Evolutionary conservation across 1,139 yeast genomes (phyloP).

Genomic region (Blastobotrys apis): DNA sequence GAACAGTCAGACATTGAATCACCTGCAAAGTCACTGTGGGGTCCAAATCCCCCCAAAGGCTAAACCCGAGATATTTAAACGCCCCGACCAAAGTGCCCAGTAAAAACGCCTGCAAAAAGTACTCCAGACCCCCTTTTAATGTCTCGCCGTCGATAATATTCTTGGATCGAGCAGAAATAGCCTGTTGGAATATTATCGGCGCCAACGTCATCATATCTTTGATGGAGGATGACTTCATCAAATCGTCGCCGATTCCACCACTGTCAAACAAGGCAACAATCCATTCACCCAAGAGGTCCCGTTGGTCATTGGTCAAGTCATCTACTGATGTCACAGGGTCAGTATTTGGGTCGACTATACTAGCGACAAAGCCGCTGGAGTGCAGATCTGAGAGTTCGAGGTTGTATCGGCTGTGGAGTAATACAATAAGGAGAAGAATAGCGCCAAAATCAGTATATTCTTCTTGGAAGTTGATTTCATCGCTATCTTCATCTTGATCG

Average conservation of each 20-base stretch:
- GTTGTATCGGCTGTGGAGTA: conserved; percentile 45
- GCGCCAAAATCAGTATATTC: conserved; percentile 65
- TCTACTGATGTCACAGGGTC: conserved; percentile 18
- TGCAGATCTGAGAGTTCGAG: conserved; percentile 34
- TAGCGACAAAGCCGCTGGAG: conserved; percentile 11
- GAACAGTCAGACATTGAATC: conserved; percentile 34
- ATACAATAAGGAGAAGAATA: conserved; percentile 47
- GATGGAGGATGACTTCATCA: conserved; percentile 61
- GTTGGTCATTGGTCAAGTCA: conserved; percentile 30
- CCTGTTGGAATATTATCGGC: conserved; percentile 72
- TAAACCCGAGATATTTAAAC: conserved; percentile 38
- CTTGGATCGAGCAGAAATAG: conserved; percentile 55
- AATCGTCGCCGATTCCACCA: conserved; percentile 82
- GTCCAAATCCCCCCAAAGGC: conserved; percentile 37
- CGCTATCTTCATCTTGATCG: conserved; percentile 29
- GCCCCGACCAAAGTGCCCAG: conserved; percentile 45
- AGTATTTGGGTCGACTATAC: conserved; percentile 6
- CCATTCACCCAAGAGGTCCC: conserved; percentile 67
- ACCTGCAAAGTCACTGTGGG: conserved; percentile 33
- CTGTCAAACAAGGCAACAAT: conserved; percentile 73
- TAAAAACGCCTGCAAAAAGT: conserved; percentile 58
- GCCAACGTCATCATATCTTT: conserved; percentile 65
- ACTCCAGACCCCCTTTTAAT: conserved; percentile 57
- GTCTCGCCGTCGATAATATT: conserved; percentile 51
- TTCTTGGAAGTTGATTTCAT: conserved; percentile 61